A percentile compares a stretch with the other conserved stretches of the same genome.
phyloP scores from a whole-genome alignment of 768 basidiomycete genomes.

The Termitomyces heimii region DNA sequence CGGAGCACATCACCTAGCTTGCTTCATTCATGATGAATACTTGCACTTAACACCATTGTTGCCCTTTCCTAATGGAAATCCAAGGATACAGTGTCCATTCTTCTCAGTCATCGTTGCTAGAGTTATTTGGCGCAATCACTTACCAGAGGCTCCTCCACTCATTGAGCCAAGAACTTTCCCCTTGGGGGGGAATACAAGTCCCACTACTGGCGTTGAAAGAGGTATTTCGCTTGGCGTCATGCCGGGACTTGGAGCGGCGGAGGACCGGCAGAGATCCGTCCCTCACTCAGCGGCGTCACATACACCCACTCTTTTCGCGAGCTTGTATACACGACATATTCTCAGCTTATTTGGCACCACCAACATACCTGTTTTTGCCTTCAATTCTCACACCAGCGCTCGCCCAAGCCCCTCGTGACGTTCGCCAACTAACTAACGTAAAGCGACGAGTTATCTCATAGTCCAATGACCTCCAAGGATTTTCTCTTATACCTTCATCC shows the following conservation, averaged over 20 bases:
- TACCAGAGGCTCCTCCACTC: background rate
- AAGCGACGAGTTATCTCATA: background rate
- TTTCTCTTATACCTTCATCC: background rate
- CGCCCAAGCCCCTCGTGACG: background rate
- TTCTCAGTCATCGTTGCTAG: background rate
- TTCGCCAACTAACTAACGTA: background rate
- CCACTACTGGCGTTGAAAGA: background rate
- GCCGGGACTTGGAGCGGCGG: background rate
- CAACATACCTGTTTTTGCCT: background rate
- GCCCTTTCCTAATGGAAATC: too few relatives aligned
- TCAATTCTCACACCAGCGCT: background rate
- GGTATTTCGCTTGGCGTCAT: background rate
- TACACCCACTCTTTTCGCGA: background rate
- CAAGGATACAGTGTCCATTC: background rate
- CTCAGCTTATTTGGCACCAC: background rate
- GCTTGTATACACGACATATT: background rate
- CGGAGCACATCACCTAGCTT: background rate
- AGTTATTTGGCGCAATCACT: background rate
- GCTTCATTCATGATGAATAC: background rate
- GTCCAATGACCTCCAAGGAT: background rate
- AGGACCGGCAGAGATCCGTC: background rate
- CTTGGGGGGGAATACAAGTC: background rate
- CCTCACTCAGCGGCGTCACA: background rate
- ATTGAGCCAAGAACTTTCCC: background rate
- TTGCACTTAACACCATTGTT: too few relatives aligned